Percentiles rank a stretch among this genome's conserved stretches.
phyloP scores from a whole-genome alignment of 345 rosid genomes.

The Turritis glabra region DNA sequence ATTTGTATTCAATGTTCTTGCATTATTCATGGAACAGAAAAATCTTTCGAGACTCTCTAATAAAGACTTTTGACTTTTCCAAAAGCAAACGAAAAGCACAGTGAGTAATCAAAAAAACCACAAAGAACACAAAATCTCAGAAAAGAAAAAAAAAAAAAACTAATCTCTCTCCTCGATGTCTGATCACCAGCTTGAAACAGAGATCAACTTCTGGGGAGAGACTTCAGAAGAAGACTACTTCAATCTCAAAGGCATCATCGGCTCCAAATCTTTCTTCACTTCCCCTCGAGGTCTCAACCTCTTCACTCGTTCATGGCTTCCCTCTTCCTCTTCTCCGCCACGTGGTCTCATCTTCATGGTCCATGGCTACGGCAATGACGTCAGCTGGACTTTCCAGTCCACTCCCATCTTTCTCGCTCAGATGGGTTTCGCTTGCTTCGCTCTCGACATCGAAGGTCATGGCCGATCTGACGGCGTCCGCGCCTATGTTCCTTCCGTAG shows the following conservation, averaged over 20 bases:
- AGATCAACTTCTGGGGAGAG: slow-evolving; percentile 62
- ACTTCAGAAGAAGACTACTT: slow-evolving; percentile 63
- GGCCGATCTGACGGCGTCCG: slow-evolving; percentile 71
- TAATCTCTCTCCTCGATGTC: slow-evolving; percentile 25
- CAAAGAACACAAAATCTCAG: background rate
- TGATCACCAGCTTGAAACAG: slow-evolving; percentile 17
- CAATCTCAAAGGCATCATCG: slow-evolving; percentile 54
- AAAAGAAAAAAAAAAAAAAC: background rate
- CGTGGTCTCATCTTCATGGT: slow-evolving; percentile 72
- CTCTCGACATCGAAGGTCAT: slow-evolving; percentile 83
- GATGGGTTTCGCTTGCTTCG: slow-evolving; percentile 79
- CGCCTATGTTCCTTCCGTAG: slow-evolving; percentile 65
- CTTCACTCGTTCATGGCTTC: slow-evolving; percentile 82
- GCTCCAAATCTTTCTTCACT: slow-evolving; percentile 59
- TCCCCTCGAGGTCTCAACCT: slow-evolving; percentile 78
- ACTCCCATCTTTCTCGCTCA: slow-evolving; percentile 73
- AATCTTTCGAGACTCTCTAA: too few species aligned
- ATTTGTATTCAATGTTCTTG: too few species aligned
- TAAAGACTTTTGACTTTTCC: slow-evolving; percentile 8
- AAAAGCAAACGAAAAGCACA: slow-evolving; percentile 4
- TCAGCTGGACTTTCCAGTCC: slow-evolving; percentile 79
- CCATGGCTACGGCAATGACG: slow-evolving; percentile 85
- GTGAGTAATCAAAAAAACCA: too few species aligned
- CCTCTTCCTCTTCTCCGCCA: slow-evolving; percentile 46
- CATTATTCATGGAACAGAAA: too few species aligned